phyloP scores from a whole-genome alignment of 805 yeast species.

The Metschnikowia borealis region DNA sequence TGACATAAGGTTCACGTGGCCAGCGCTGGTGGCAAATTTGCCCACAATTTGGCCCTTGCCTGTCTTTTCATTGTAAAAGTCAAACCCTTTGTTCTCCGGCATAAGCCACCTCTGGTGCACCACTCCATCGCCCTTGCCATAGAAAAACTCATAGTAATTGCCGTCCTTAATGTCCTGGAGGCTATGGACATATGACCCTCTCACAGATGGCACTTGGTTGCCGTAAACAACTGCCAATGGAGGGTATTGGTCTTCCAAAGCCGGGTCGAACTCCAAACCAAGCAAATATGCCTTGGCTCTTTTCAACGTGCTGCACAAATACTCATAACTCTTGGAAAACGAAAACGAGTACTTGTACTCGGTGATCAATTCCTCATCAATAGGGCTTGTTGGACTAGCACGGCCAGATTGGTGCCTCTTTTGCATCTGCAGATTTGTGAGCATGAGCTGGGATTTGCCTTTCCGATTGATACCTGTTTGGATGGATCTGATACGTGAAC shows the following conservation, averaged over 20 bases:
- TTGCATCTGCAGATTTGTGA: slow-evolving; percentile 24
- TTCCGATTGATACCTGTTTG: slow-evolving; percentile 14
- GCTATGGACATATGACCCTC: slow-evolving; percentile 68
- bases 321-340: slow-evolving; percentile 59
- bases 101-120: slow-evolving; percentile 77
- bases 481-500: slow-evolving; percentile 19
- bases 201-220: slow-evolving; percentile 75
- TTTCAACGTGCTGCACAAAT: slow-evolving; percentile 57
- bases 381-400: slow-evolving; percentile 10
- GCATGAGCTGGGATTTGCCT: slow-evolving; percentile 8
- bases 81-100: slow-evolving; percentile 71
- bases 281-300: slow-evolving; percentile 55
- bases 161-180: slow-evolving; percentile 64
- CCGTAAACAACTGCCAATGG: slow-evolving; percentile 84
- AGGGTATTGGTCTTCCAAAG: slow-evolving; percentile 54
- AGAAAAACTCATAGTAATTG: slow-evolving; percentile 68
- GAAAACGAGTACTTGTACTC: slow-evolving; percentile 23
- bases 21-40: slow-evolving; percentile 57
- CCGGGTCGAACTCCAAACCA: slow-evolving; percentile 51
- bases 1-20: slow-evolving; percentile 77
- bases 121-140: slow-evolving; percentile 94
- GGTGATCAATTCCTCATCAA: slow-evolving; percentile 7
- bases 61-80: slow-evolving; percentile 23
- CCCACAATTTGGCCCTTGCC: slow-evolving; percentile 56
- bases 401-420: slow-evolving; percentile 23